phyloP scores from a whole-genome alignment of 2,329 filamentous ascomycete genomes.

The Cladosporium sp. region DNA sequence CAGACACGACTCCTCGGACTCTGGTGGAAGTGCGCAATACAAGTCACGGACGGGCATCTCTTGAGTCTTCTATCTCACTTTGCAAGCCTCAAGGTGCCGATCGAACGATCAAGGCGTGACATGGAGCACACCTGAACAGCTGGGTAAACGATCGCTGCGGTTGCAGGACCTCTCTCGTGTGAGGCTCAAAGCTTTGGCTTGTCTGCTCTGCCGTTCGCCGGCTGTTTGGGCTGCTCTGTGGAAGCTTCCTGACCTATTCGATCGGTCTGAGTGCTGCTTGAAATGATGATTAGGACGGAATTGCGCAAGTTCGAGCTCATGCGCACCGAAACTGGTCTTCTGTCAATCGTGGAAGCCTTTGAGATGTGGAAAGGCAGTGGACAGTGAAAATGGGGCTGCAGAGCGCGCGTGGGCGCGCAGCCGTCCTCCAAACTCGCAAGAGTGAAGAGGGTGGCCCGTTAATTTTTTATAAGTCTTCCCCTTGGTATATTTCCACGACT shows the following conservation, averaged over 20 bases:
- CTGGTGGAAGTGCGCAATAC: slow-evolving; percentile 9
- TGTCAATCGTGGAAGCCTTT: slow-evolving; percentile 3
- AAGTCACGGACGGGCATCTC: neutral
- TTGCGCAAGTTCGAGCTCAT: neutral
- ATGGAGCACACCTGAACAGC: neutral
- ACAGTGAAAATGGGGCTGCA: slow-evolving; percentile 18
- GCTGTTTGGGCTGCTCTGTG: neutral
- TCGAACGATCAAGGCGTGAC: neutral
- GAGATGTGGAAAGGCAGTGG: neutral
- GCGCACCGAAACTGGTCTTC: slow-evolving; percentile 3
- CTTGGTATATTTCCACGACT: neutral
- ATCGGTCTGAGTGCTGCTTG: slow-evolving; percentile 14
- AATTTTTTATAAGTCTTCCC: slow-evolving; percentile 45
- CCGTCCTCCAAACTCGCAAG: slow-evolving; percentile 29
- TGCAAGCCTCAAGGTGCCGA: neutral
- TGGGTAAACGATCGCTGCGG: slow-evolving; percentile 34
- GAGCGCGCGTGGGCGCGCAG: slow-evolving; percentile 22
- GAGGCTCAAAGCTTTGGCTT: slow-evolving; percentile 95
- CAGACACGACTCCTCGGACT: neutral
- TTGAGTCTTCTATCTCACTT: slow-evolving; percentile 1
- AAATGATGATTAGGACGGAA: slow-evolving; percentile 1
- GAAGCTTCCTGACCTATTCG: slow-evolving; percentile 25
- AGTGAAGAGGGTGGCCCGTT: slow-evolving; percentile 34
- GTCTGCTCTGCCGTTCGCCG: slow-evolving; percentile 56
- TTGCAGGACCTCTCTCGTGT: slow-evolving; percentile 82